These are phyloP conservation scores for Colletotrichum australisinense DNA, from an alignment of 2,329 filamentous ascomycete genomes.

Conservation along the genomic window DNA sequence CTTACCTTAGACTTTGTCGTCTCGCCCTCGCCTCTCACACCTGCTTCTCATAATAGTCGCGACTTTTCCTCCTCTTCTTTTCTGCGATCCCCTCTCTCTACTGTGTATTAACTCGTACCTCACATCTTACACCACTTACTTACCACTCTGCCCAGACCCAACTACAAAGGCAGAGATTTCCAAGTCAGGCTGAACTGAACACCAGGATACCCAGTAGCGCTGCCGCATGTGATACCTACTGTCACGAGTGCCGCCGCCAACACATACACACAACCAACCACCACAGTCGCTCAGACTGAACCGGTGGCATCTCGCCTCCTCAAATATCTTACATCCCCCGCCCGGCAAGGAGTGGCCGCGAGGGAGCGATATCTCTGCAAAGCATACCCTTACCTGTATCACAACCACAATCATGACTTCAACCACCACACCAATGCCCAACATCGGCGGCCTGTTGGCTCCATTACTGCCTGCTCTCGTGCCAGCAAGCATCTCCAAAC, in stretches of 20 bases:
- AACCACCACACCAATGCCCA: conserved; percentile 40
- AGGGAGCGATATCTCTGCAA: background rate
- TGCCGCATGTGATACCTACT: conserved; percentile 31
- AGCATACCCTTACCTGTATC: background rate
- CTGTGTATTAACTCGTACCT: background rate
- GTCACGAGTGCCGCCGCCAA: conserved; percentile 15
- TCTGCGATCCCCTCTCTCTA: background rate
- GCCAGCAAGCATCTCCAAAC: conserved; percentile 66
- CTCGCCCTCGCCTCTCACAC: conserved; percentile 8
- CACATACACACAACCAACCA: conserved; percentile 21
- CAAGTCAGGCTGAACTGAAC: conserved; percentile 11
- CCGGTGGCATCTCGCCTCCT: conserved; percentile 7
- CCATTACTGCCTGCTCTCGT: conserved; percentile 71
- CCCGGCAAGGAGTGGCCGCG: background rate
- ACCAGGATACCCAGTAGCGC: conserved; percentile 18
- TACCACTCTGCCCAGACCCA: background rate
- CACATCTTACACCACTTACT: background rate
- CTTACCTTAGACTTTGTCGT: conserved; percentile 6
- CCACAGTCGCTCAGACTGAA: conserved; percentile 4
- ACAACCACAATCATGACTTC: conserved; percentile 41
- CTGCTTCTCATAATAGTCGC: conserved; percentile 15
- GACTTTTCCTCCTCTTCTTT: background rate
- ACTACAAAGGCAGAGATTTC: conserved; percentile 32
- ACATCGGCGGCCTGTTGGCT: conserved; percentile 60
- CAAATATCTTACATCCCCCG: conserved; percentile 13